Percentiles rank a stretch among this genome's conserved stretches.
These are phyloP conservation scores for Gossypium gossypioides DNA, from an alignment of 441 rosid genomes.

Conservation along the genomic window DNA sequence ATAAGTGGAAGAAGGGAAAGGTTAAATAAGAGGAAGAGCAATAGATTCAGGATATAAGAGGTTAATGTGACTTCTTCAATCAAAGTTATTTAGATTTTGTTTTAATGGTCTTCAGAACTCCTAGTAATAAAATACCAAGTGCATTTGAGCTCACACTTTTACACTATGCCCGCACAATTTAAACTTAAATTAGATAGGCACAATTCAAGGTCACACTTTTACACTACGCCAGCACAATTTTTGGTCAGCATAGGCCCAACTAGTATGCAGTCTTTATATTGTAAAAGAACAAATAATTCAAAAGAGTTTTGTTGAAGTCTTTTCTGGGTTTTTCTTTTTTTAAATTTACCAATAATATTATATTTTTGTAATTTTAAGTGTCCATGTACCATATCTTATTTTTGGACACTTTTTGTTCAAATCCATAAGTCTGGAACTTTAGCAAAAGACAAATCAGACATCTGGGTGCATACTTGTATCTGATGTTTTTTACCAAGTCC, in stretches of 20 bases:
- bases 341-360: background rate
- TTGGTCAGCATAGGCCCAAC: background rate
- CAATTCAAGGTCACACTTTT: background rate
- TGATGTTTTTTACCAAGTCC: background rate
- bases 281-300: background rate
- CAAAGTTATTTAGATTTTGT: background rate
- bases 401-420: background rate
- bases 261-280: background rate
- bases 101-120: background rate
- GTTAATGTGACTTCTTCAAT: background rate
- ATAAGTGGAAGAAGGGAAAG: background rate
- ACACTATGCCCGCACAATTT: background rate
- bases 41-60: background rate
- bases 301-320: background rate
- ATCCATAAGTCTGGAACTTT: background rate
- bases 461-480: background rate
- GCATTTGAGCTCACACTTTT: background rate
- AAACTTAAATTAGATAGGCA: background rate
- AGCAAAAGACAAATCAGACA: background rate
- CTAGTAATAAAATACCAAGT: background rate
- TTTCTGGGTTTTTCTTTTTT: background rate
- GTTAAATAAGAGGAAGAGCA: background rate
- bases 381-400: background rate
- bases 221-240: background rate
- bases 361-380: background rate